phyloP scores from a whole-genome alignment of 257 asterid genomes.

The Lithospermum erythrorhizon region DNA sequence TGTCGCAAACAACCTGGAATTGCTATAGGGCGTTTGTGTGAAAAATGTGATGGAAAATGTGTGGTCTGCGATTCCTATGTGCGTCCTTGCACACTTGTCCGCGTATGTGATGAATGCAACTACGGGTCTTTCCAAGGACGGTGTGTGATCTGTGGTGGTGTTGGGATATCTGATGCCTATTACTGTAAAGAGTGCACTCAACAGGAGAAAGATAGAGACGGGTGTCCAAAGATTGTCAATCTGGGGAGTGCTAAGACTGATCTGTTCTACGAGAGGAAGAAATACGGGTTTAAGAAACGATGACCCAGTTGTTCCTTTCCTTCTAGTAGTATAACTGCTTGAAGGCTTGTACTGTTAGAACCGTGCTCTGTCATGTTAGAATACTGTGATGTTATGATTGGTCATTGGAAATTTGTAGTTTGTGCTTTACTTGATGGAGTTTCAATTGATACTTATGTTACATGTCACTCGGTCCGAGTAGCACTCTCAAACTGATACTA shows the following conservation, averaged over 20 bases:
- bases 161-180: conserved; percentile 78
- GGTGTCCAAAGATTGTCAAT: conserved; percentile 78
- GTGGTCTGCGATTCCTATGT: conserved; percentile 81
- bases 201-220: conserved; percentile 78
- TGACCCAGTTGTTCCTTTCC: conserved; percentile 15
- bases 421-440: background rate
- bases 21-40: conserved; percentile 81
- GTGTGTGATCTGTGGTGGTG: conserved; percentile 79
- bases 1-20: conserved; percentile 89
- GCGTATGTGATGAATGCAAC: conserved; percentile 83
- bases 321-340: background rate
- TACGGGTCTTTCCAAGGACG: conserved; percentile 89
- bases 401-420: background rate
- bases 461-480: background rate
- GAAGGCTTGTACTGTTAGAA: background rate
- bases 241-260: conserved; percentile 87
- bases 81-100: conserved; percentile 84
- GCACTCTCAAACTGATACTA: background rate
- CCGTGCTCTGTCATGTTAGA: background rate
- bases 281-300: conserved; percentile 79
- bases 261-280: conserved; percentile 75
- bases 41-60: conserved; percentile 81
- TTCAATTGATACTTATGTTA: background rate
- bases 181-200: conserved; percentile 90
- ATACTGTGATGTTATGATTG: too few species aligned